These are phyloP conservation scores for Ophiostoma montium DNA, from an alignment of 2,329 filamentous ascomycete species.

Conservation along the genomic window DNA sequence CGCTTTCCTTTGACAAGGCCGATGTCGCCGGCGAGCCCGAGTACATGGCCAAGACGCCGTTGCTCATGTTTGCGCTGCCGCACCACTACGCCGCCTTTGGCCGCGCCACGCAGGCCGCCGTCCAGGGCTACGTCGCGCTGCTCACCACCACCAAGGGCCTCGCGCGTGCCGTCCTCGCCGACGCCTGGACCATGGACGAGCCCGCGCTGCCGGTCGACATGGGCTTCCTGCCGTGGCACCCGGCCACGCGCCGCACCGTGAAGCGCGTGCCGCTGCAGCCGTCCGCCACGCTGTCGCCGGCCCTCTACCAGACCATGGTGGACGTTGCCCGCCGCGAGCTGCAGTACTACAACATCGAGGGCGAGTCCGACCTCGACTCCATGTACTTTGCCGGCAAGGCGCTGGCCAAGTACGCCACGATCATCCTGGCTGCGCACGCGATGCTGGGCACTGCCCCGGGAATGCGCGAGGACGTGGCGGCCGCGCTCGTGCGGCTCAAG, in stretches of 20 bases:
- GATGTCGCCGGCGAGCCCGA: slow-evolving; percentile 37
- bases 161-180: slow-evolving; percentile 56
- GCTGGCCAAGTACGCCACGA: slow-evolving; percentile 59
- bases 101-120: slow-evolving; percentile 32
- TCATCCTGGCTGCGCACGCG: slow-evolving; percentile 52
- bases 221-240: slow-evolving; percentile 66
- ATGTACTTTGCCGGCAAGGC: slow-evolving; percentile 86
- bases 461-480: slow-evolving; percentile 33
- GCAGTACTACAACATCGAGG: slow-evolving; percentile 50
- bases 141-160: slow-evolving; percentile 76
- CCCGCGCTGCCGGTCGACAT: slow-evolving; percentile 54
- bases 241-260: slow-evolving; percentile 28
- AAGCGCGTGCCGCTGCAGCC: not conserved
- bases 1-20: slow-evolving; percentile 54
- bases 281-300: slow-evolving; percentile 30
- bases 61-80: slow-evolving; percentile 78
- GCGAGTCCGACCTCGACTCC: slow-evolving; percentile 61
- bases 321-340: slow-evolving; percentile 50
- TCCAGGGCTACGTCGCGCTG: slow-evolving; percentile 41
- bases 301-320: slow-evolving; percentile 45
- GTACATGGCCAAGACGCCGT: slow-evolving; percentile 22
- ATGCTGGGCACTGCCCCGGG: slow-evolving; percentile 38
- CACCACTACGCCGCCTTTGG: slow-evolving; percentile 75
- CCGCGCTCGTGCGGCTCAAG: slow-evolving; percentile 49
- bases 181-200: slow-evolving; percentile 68